phyloP scores from a whole-genome alignment of 352 stramenopile genomes.

The Globisporangium polare region DNA sequence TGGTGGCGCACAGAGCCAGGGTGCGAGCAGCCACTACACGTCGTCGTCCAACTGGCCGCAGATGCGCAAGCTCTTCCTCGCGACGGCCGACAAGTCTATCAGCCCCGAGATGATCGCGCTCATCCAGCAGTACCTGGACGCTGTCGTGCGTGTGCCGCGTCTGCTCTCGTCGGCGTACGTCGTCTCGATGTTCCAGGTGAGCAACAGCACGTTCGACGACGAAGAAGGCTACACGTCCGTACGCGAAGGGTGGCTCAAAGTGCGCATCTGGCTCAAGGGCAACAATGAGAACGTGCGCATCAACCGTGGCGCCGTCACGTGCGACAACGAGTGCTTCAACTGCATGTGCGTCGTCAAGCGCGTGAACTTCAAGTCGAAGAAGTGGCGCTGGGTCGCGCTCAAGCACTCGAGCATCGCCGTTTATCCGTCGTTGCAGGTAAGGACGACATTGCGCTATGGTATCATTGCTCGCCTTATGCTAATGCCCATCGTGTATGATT shows the following conservation, averaged over 20 bases:
- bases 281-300: conserved; percentile 85
- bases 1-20: conserved; percentile 14
- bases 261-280: conserved; percentile 80
- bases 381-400: conserved; percentile 77
- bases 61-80: conserved; percentile 78
- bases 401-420: conserved; percentile 81
- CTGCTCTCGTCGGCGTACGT: conserved; percentile 69
- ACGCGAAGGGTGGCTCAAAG: conserved; percentile 81
- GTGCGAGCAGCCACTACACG: conserved; percentile 7
- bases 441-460: not conserved
- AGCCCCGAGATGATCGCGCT: conserved; percentile 72
- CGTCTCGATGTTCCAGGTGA: conserved; percentile 79
- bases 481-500: not conserved
- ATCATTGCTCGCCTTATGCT: not conserved
- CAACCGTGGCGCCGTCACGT: conserved; percentile 67
- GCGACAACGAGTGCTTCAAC: conserved; percentile 88
- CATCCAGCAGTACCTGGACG: conserved; percentile 72
- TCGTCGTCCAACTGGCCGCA: conserved; percentile 45
- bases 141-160: conserved; percentile 53
- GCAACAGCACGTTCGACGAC: conserved; percentile 81
- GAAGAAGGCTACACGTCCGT: conserved; percentile 75
- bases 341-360: conserved; percentile 88
- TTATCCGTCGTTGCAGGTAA: conserved; percentile 63
- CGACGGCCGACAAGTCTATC: conserved; percentile 70
- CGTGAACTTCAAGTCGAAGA: conserved; percentile 79